Evolutionary conservation across 1,284 basidiomycete genomes (phyloP).

Genomic region (Termitomyces sp.): DNA sequence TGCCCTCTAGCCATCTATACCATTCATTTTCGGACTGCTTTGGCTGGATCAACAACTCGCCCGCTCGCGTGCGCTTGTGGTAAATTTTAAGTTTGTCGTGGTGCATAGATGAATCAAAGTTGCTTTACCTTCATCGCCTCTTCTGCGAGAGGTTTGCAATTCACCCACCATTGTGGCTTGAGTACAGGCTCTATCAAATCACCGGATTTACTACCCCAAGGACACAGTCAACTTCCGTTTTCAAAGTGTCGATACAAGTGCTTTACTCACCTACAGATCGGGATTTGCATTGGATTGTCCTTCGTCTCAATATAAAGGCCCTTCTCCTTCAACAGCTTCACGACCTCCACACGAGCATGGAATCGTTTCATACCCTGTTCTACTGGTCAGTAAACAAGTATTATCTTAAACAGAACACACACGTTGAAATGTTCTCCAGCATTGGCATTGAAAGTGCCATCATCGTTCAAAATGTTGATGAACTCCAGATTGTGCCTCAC

Average conservation of each 20-base stretch:
- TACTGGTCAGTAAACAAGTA: not conserved
- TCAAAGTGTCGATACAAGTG: too few species aligned
- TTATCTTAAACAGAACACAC: constrained; percentile 10
- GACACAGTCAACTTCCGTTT: constrained; percentile 1
- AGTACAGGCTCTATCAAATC: constrained; percentile 95
- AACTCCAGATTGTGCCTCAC: constrained; percentile 87
- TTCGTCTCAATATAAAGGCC: constrained; percentile 90
- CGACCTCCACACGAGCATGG: constrained; percentile 84
- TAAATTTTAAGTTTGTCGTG: not conserved
- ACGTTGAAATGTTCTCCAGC: constrained; percentile 79
- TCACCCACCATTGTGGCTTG: constrained; percentile 99
- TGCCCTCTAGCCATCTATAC: constrained; percentile 94
- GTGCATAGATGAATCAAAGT: not conserved
- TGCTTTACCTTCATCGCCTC: constrained; percentile 74
- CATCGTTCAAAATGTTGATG: constrained; percentile 95
- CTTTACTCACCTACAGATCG: constrained; percentile 71
- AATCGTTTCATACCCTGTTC: constrained; percentile 93
- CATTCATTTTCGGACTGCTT: constrained; percentile 90
- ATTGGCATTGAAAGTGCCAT: constrained; percentile 93
- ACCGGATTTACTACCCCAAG: constrained; percentile 72
- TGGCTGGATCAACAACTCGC: constrained; percentile 82
- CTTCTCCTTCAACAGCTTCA: constrained; percentile 81
- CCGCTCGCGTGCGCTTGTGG: constrained; percentile 74
- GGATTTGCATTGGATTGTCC: constrained; percentile 95
- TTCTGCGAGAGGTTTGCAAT: constrained; percentile 88